These are phyloP conservation scores for Penicillium pancosmium DNA, from an alignment of 495 filamentous ascomycete species.

Conservation along the genomic window DNA sequence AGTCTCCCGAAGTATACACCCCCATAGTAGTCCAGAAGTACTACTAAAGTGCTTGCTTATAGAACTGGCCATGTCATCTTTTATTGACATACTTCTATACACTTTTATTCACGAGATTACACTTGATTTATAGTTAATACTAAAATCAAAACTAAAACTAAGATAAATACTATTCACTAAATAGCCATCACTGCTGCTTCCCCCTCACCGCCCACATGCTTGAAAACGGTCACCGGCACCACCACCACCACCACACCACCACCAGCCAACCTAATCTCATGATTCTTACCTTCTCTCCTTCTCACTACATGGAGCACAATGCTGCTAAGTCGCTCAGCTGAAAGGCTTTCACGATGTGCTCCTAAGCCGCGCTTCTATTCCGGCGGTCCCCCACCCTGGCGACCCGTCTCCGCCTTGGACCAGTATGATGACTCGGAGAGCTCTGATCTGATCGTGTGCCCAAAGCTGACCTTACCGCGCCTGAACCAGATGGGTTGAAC, in stretches of 20 bases:
- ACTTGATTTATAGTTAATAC: no score
- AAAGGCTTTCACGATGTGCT: conserved; percentile 28
- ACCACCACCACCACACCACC: background rate
- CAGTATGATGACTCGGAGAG: conserved; percentile 60
- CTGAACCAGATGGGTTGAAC: conserved; percentile 74
- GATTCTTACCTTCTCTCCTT: conserved; percentile 4
- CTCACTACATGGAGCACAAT: conserved; percentile 37
- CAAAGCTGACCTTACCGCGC: conserved; percentile 2
- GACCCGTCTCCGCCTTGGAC: conserved; percentile 80
- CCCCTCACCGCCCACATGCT: conserved; percentile 15
- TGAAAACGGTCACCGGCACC: conserved; percentile 1
- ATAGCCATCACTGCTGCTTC: background rate
- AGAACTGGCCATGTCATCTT: no score
- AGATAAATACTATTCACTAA: background rate
- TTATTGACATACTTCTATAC: no score
- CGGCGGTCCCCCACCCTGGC: conserved; percentile 64
- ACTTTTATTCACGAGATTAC: no score
- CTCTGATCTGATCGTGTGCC: background rate
- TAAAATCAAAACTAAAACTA: background rate
- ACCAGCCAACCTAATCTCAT: conserved; percentile 3
- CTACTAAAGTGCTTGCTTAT: no score
- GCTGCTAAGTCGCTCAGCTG: conserved; percentile 38
- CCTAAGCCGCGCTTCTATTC: conserved; percentile 31
- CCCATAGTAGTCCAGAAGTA: no score
- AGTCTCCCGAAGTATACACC: no score